Conservation (phyloP, 371 early-diverging fungal species). For the Parasitella parasitica region DNA sequence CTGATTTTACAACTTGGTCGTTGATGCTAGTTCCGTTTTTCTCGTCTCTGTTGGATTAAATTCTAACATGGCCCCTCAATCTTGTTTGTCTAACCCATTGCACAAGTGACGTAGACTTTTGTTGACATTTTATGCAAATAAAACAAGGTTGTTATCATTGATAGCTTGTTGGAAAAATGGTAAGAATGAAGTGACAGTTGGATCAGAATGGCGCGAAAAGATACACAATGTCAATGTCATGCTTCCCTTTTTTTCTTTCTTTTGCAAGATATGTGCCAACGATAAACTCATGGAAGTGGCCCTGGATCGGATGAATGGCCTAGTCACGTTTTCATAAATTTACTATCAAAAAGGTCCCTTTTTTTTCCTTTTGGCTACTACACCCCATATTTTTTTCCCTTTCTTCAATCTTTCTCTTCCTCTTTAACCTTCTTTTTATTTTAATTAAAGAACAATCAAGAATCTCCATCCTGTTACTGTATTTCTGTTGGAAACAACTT, state of each 20-base stretch:
- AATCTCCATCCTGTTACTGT: background rate
- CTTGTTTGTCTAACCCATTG: background rate
- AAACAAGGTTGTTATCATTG: background rate
- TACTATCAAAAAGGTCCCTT: background rate
- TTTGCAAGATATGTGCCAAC: background rate
- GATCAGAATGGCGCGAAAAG: too few species aligned
- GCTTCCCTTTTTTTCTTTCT: too few species aligned
- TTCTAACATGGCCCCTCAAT: background rate
- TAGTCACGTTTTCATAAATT: background rate
- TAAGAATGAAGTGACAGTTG: background rate
- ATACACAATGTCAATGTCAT: background rate
- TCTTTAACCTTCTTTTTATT: conserved; percentile 1
- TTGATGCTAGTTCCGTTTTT: too few species aligned
- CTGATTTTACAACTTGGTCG: background rate
- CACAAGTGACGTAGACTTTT: background rate
- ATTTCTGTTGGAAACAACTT: background rate
- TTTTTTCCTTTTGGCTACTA: background rate
- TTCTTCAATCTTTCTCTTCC: background rate
- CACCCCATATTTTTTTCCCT: background rate
- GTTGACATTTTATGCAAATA: background rate
- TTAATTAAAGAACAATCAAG: background rate
- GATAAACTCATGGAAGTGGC: background rate
- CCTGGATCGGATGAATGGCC: background rate
- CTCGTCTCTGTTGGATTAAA: background rate
- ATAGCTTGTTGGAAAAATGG: background rate